These are phyloP conservation scores for Podila horticola DNA, from an alignment of 192 early-diverging fungal genomes.

Conservation along the genomic window DNA sequence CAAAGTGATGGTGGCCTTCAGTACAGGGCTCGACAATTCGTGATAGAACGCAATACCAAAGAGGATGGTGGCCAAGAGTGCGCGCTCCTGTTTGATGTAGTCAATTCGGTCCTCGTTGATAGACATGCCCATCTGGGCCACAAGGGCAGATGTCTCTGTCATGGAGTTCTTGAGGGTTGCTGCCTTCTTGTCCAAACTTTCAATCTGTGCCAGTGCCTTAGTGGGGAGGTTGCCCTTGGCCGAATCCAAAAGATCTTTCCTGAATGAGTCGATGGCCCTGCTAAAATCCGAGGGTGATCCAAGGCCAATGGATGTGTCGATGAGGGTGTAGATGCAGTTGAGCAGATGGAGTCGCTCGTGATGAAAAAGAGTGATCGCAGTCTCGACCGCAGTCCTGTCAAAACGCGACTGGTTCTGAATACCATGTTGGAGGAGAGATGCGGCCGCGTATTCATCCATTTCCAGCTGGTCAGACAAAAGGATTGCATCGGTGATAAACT, in stretches of 20 bases:
- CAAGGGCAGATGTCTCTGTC: slow-evolving; percentile 58
- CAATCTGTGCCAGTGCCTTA: slow-evolving; percentile 62
- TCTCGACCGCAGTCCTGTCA: slow-evolving; percentile 68
- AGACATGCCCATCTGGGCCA: slow-evolving; percentile 48
- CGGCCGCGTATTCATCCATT: slow-evolving; percentile 81
- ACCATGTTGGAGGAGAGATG: slow-evolving; percentile 69
- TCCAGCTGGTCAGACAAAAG: slow-evolving; percentile 84
- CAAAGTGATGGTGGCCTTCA: slow-evolving; percentile 45
- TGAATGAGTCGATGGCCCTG: slow-evolving; percentile 53
- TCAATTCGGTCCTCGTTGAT: slow-evolving; percentile 56
- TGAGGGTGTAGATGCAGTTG: slow-evolving; percentile 60
- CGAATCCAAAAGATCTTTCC: slow-evolving; percentile 48
- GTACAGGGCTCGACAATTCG: slow-evolving; percentile 40
- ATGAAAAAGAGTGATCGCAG: slow-evolving; percentile 75
- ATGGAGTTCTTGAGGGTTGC: slow-evolving; percentile 56
- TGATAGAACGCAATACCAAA: slow-evolving; percentile 55
- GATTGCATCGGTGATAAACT: slow-evolving; percentile 71
- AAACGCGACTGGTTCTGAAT: slow-evolving; percentile 61
- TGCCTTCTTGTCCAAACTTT: slow-evolving; percentile 58
- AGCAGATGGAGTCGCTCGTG: slow-evolving; percentile 72
- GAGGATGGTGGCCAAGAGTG: slow-evolving; percentile 53
- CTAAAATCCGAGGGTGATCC: slow-evolving; percentile 57
- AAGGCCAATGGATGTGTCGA: slow-evolving; percentile 60
- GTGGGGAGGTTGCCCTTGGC: slow-evolving; percentile 57
- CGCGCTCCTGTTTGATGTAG: slow-evolving; percentile 49